phyloP scores from a whole-genome alignment of 2,329 filamentous ascomycete species.

The Phoma sp. region DNA sequence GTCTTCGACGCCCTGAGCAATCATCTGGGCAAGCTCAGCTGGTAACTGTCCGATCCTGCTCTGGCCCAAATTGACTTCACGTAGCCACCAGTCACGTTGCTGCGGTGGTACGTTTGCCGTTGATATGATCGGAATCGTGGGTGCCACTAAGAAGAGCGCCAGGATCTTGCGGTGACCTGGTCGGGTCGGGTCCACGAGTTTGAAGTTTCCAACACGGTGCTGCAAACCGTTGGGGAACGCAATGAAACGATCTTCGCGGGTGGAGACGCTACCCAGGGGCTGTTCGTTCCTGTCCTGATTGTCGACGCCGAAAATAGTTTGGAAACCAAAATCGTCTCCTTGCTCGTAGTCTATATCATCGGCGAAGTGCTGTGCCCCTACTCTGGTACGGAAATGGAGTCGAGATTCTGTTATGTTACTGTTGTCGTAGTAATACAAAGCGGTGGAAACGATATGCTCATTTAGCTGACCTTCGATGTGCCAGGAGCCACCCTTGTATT shows the following conservation, averaged over 20 bases:
- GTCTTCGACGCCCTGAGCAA: slow-evolving; percentile 15
- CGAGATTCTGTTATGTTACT: slow-evolving; percentile 61
- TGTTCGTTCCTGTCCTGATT: slow-evolving; percentile 35
- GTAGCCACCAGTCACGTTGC: slow-evolving; percentile 51
- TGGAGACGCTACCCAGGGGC: slow-evolving; percentile 56
- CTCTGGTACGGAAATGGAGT: slow-evolving; percentile 27
- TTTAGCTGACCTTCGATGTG: slow-evolving; percentile 59
- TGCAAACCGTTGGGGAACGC: slow-evolving; percentile 59
- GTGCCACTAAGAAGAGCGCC: slow-evolving; percentile 65
- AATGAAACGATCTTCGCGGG: slow-evolving; percentile 56
- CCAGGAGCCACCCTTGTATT: slow-evolving; percentile 61
- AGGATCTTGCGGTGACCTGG: slow-evolving; percentile 64
- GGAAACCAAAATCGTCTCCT: slow-evolving; percentile 3
- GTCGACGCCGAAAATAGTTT: slow-evolving; percentile 4
- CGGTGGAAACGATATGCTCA: slow-evolving; percentile 68
- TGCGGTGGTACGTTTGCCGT: slow-evolving; percentile 60
- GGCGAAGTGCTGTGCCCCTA: neutral
- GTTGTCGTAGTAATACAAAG: slow-evolving; percentile 66
- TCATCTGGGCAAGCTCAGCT: slow-evolving; percentile 19
- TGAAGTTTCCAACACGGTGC: slow-evolving; percentile 48
- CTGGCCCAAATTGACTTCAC: slow-evolving; percentile 1
- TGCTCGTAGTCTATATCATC: slow-evolving; percentile 10
- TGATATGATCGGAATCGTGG: slow-evolving; percentile 57
- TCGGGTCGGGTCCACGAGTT: slow-evolving; percentile 56
- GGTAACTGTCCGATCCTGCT: slow-evolving; percentile 13